Evolutionary conservation across 2,329 filamentous ascomycete genomes (phyloP), one percentile per base, ranked within the genome.

Genomic region (Bertia moriformis): DNA sequence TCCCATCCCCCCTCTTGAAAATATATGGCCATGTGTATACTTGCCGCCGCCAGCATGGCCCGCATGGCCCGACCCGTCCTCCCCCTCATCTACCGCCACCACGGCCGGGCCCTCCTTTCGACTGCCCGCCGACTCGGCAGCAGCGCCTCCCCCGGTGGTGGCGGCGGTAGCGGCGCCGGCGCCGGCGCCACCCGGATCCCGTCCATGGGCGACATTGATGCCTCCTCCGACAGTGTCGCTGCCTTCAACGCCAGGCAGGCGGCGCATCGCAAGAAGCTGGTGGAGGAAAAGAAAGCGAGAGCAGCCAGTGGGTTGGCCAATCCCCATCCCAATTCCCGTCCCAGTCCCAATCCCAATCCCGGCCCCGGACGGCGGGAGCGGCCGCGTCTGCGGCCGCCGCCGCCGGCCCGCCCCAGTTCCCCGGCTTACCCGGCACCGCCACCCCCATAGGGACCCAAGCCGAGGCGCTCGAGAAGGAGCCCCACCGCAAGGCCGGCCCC

Each of bases 181-280:
- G 62, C 73, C 48, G 71, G 83, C 53, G 66, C 67, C 54, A 69
- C 71, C 41, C 72, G 74, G 42, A 57, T 66, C 42, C 45, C 55
- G 4, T 77, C 82, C 27, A 73, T 98, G 48, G 81, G 83, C 56
- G 88, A 98, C 61, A 77, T 98, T 51, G 66, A 81, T 69, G 36
- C 73, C 7, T 27, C 22, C 22, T 7, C 79, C 38, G 67, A 83
- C 45, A 74, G 75, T 44, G 78, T 83, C 46, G 68, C 78, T 39
- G 67, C 71, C 41, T 98, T 96, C 70, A 85, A 83, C 56, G 64
- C 70, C 52, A 85, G 82, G 60, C 88, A 94, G 65, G 81, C 80
- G 60, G 71, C 78, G 53, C 96, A 95, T 64, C 83, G 91, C 56
- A 78, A 88, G 60, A 75, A 83, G 57, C 66, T 93, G 51, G 72